These are phyloP conservation scores for Leishmania guyanensis DNA, from an alignment of 208 protist species.

Conservation along the genomic window DNA sequence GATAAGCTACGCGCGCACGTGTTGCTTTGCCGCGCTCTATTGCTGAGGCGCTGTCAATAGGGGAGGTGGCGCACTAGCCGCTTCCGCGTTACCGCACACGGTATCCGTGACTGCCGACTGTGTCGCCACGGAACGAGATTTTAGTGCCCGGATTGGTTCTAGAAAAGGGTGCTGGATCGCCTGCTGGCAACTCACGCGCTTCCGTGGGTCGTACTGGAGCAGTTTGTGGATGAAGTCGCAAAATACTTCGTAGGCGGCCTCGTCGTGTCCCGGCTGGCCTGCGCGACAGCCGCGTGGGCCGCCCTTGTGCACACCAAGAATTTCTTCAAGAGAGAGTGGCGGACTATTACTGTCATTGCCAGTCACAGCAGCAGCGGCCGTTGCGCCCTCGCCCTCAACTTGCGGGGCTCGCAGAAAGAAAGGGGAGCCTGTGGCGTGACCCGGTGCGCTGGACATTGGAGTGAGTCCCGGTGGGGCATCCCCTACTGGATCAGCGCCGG, in stretches of 20 bases:
- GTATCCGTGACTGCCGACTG: slow-evolving; percentile 36
- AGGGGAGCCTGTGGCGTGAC: slow-evolving; percentile 31
- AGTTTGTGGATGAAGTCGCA: slow-evolving; percentile 77
- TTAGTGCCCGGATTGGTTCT: slow-evolving; percentile 37
- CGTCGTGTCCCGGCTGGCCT: slow-evolving; percentile 77
- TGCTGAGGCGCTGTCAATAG: neutral
- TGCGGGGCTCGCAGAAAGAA: slow-evolving; percentile 25
- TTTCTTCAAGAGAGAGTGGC: slow-evolving; percentile 44
- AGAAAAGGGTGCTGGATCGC: slow-evolving; percentile 85
- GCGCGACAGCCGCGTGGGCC: slow-evolving; percentile 80
- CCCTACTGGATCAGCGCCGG: neutral
- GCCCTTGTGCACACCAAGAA: slow-evolving; percentile 71
- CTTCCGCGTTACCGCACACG: neutral
- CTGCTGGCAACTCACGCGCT: slow-evolving; percentile 69
- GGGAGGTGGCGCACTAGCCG: neutral
- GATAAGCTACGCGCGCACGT: neutral
- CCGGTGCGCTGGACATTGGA: slow-evolving; percentile 20
- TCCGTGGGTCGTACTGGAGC: slow-evolving; percentile 75
- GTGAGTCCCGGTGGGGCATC: slow-evolving; percentile 11
- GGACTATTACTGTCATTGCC: slow-evolving; percentile 1
- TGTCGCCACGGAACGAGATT: slow-evolving; percentile 13
- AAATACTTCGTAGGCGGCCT: slow-evolving; percentile 66
- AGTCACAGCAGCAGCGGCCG: slow-evolving; percentile 11
- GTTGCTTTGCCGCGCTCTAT: neutral
- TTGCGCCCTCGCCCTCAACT: slow-evolving; percentile 22